Evolutionary conservation across 73 alveolate genomes (phyloP), one percentile per base, ranked within the genome.

Genomic region (Paramecium pentaurelia): DNA sequence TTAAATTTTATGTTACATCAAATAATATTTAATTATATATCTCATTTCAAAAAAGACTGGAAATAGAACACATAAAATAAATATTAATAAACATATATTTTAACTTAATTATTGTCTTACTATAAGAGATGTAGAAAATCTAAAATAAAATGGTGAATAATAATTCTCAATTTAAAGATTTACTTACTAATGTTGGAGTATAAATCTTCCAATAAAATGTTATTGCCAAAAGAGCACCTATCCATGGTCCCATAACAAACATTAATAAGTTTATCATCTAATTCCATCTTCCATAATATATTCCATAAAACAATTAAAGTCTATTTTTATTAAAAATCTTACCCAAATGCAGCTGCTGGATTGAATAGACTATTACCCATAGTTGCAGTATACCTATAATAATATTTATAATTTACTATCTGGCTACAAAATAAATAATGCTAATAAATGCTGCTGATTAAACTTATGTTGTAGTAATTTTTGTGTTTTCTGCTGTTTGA

Each of bases 301-400:
- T 71, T 71, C 49, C 86, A 32, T 71, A 71, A 34, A 71, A 71
- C 4, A 36, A 22, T 28, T 25, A 18, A 5, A 71, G 22, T 8
- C 77, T 60, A 27, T 1, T 16, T 1, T 0, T 60, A 18, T 27
- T 18, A 60, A 3, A 8, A 60, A 0, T 1, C 2, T 20, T 60
- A 60, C 77, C 59, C 86, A 71, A 71, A 71, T 32, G 86, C 86
- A 10, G 86, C 86, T 9, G 86, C 59, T 71, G 86, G 86, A 71
- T 71, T 71, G 4, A 71, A 71, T 28, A 71, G 0, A 36, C 86
- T 71, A 71, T 71, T 71, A 4, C 42, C 86, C 58, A 34, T 71
- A 18, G 86, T 32, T 32, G 58, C 42, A 10, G 86, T 71, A 34
- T 32, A 71, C 14, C 86, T 71, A 30, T 1, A 4, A 32, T 32